Conservation (phyloP, 345 rosid genomes). For the Cardamine occulta region DNA sequence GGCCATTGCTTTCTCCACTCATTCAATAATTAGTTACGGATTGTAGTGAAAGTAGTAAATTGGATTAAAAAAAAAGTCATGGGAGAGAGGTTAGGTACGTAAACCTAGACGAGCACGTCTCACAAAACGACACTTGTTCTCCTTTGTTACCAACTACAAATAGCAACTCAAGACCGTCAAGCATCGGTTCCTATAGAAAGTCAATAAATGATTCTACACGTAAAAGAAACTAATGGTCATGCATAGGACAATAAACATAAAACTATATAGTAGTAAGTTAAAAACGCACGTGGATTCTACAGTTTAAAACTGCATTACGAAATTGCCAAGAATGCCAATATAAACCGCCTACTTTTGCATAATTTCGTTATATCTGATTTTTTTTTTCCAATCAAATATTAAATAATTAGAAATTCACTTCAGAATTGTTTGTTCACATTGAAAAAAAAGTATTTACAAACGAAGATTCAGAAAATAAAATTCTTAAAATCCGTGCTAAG, state of each 20-base stretch:
- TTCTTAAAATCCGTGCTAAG: no score
- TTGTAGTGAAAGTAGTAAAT: background rate
- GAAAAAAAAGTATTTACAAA: no score
- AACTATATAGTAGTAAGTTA: background rate
- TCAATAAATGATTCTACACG: constrained; percentile 29
- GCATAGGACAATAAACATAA: background rate
- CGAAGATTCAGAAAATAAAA: no score
- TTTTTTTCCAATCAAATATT: no score
- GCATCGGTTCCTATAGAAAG: constrained; percentile 3
- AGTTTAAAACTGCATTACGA: constrained; percentile 22
- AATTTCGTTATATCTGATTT: background rate
- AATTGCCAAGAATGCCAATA: constrained; percentile 14
- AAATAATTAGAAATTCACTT: no score
- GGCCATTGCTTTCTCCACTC: background rate
- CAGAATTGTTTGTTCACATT: no score
- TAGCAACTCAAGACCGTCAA: constrained; percentile 18
- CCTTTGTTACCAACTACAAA: constrained; percentile 13
- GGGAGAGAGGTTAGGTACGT: constrained; percentile 17
- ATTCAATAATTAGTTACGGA: background rate
- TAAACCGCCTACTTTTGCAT: constrained; percentile 16
- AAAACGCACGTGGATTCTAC: constrained; percentile 37
- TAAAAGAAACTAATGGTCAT: constrained; percentile 20
- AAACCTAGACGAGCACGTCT: constrained; percentile 22
- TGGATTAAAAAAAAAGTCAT: background rate
- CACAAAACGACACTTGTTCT: constrained; percentile 31